Conservation (phyloP, 2,329 filamentous ascomycete genomes). For the Alternaria sp. region DNA sequence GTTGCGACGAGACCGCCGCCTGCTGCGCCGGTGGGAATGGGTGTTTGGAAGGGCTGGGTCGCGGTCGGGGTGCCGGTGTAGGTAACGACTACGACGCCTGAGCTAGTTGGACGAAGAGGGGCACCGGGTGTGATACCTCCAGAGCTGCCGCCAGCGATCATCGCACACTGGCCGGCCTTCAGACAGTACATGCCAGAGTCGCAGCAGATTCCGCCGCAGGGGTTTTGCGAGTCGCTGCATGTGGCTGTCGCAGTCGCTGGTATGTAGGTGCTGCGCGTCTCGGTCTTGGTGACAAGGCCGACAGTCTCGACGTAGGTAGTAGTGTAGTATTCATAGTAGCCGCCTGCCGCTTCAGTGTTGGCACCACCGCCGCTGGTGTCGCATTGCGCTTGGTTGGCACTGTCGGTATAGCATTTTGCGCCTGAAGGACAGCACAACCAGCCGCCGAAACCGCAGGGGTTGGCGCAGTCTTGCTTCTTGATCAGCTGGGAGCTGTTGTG, state of each 20-base stretch:
- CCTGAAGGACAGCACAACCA: constrained; percentile 45
- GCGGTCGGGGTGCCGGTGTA: constrained; percentile 54
- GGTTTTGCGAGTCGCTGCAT: constrained; percentile 61
- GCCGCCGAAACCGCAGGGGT: constrained; percentile 42
- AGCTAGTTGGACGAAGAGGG: constrained; percentile 58
- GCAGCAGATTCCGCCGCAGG: constrained; percentile 75
- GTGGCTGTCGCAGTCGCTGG: constrained; percentile 29
- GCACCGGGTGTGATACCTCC: constrained; percentile 57
- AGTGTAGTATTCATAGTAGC: constrained; percentile 64
- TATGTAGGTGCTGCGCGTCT: constrained; percentile 56
- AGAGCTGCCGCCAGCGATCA: constrained; percentile 60
- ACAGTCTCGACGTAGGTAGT: constrained; percentile 62
- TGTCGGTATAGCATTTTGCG: constrained; percentile 40
- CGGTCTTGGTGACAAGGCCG: constrained; percentile 60
- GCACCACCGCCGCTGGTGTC: constrained; percentile 30
- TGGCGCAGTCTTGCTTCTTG: constrained; percentile 26
- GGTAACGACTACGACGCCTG: constrained; percentile 59
- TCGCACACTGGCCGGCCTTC: constrained; percentile 61
- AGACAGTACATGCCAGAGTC: constrained; percentile 70
- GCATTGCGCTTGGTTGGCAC: constrained; percentile 46
- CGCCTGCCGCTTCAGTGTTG: constrained; percentile 33
- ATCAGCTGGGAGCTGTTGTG: constrained; percentile 39
- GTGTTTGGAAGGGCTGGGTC: constrained; percentile 57
- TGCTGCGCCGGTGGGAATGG: constrained; percentile 60
- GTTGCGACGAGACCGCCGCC: constrained; percentile 45